Conservation (phyloP, 2,329 filamentous ascomycete species). For the Aspergillus caelatus region DNA sequence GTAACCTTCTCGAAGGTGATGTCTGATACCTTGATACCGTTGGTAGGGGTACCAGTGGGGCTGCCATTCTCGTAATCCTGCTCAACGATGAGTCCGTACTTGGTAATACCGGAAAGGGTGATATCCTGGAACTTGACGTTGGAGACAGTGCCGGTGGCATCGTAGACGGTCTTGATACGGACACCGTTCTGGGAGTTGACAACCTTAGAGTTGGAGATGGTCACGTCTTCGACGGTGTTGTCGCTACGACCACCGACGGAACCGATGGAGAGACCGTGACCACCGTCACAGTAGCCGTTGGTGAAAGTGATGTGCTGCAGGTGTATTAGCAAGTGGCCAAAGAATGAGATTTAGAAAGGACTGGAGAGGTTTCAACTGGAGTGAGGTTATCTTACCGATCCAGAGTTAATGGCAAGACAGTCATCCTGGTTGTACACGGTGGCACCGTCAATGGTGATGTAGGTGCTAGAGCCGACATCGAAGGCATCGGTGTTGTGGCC, state of each 20-base stretch:
- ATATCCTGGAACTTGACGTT: constrained; percentile 58
- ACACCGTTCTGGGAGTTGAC: constrained; percentile 37
- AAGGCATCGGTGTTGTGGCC: constrained; percentile 64
- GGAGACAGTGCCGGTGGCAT: constrained; percentile 55
- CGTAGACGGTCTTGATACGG: constrained; percentile 55
- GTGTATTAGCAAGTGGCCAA: neutral
- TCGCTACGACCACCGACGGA: constrained; percentile 51
- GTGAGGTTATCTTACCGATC: constrained; percentile 27
- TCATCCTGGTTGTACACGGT: constrained; percentile 65
- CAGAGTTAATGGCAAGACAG: constrained; percentile 62
- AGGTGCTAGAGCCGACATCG: constrained; percentile 55
- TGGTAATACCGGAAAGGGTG: constrained; percentile 52
- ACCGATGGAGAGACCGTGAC: constrained; percentile 38
- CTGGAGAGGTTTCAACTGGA: neutral
- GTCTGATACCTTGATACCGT: constrained; percentile 43
- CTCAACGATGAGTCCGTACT: constrained; percentile 54
- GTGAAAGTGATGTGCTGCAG: constrained; percentile 50
- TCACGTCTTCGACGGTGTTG: constrained; percentile 57
- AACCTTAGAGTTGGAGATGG: constrained; percentile 53
- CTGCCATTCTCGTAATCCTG: constrained; percentile 59
- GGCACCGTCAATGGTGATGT: constrained; percentile 56
- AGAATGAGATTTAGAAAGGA: neutral
- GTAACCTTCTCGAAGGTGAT: constrained; percentile 40
- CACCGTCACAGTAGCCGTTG: constrained; percentile 46
- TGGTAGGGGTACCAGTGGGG: constrained; percentile 39